A percentile compares a stretch with the other conserved stretches of the same genome.
Evolutionary conservation across 1,284 basidiomycete genomes (phyloP).

Genomic region (Heterobasidion occidentale): DNA sequence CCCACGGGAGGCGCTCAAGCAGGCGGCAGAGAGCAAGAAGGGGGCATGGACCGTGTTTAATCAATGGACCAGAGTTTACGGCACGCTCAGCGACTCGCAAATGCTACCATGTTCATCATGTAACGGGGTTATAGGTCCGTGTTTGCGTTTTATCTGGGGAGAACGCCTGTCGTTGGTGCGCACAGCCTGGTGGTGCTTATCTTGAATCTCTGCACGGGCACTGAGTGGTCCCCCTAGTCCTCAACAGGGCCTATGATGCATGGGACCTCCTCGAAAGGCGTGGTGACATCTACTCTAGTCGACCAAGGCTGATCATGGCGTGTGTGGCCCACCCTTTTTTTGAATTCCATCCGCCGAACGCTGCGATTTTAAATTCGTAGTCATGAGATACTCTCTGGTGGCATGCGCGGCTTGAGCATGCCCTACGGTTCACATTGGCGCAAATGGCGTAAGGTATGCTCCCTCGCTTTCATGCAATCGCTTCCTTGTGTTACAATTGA

Average conservation of each 20-base stretch:
- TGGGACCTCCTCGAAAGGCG: conserved; percentile 28
- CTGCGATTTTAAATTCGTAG: neutral
- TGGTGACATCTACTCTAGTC: conserved; percentile 28
- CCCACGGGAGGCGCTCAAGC: no score
- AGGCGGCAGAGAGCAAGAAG: no score
- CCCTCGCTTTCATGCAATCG: neutral
- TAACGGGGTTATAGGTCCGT: conserved; percentile 2
- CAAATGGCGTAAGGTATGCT: conserved; percentile 12
- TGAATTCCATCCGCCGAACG: neutral
- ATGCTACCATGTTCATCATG: neutral
- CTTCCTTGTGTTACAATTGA: neutral
- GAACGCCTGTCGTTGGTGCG: conserved; percentile 4
- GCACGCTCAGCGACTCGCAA: neutral
- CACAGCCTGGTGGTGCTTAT: no score
- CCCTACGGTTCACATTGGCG: conserved; percentile 11
- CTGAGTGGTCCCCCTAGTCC: conserved; percentile 11
- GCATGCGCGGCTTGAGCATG: conserved; percentile 10
- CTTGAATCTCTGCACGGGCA: neutral
- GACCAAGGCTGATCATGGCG: conserved; percentile 11
- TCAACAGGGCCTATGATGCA: conserved; percentile 21
- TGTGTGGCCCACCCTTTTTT: neutral
- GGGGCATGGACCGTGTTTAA: no score
- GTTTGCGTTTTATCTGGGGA: conserved; percentile 9
- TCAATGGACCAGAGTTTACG: conserved; percentile 1
- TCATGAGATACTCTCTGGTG: conserved; percentile 17